Percentiles rank a stretch among this genome's conserved stretches.
phyloP scores from a whole-genome alignment of 1,139 yeast genomes.

The Debaryomyces fabryi region DNA sequence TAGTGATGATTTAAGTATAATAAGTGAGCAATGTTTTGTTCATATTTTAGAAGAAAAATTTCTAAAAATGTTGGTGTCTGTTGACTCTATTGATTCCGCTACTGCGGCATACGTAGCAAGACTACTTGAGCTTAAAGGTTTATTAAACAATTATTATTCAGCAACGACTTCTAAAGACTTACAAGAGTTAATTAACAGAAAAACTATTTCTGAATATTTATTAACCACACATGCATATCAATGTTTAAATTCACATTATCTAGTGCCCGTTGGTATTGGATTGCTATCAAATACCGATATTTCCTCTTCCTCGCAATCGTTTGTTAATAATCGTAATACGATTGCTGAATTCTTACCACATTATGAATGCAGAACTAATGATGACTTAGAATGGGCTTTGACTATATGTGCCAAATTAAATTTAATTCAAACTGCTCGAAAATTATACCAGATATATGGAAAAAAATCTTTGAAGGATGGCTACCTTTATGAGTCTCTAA shows the following conservation, averaged over 20 bases:
- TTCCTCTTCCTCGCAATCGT: constrained; percentile 24
- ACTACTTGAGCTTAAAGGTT: constrained; percentile 65
- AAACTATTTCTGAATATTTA: constrained; percentile 62
- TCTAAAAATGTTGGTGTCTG: constrained; percentile 59
- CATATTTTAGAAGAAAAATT: constrained; percentile 61
- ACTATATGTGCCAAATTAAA: constrained; percentile 52
- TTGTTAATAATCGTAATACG: constrained; percentile 40
- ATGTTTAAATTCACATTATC: constrained; percentile 50
- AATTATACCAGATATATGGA: constrained; percentile 48
- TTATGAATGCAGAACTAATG: constrained; percentile 62
- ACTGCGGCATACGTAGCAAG: constrained; percentile 70
- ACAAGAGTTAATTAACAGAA: constrained; percentile 24
- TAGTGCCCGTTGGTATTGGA: constrained; percentile 73
- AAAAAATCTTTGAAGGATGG: constrained; percentile 44
- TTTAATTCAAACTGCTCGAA: constrained; percentile 55
- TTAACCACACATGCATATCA: constrained; percentile 62
- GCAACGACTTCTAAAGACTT: constrained; percentile 17
- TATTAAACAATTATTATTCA: constrained; percentile 51
- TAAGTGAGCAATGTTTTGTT: constrained; percentile 60
- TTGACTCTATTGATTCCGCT: constrained; percentile 65
- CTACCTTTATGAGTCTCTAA: constrained; percentile 62
- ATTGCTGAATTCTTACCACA: constrained; percentile 64
- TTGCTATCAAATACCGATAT: constrained; percentile 35
- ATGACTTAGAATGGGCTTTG: constrained; percentile 80
- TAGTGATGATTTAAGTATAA: constrained; percentile 32